These are phyloP conservation scores for Coemansia sp. DNA, from an alignment of 192 early-diverging fungal species.

Conservation along the genomic window DNA sequence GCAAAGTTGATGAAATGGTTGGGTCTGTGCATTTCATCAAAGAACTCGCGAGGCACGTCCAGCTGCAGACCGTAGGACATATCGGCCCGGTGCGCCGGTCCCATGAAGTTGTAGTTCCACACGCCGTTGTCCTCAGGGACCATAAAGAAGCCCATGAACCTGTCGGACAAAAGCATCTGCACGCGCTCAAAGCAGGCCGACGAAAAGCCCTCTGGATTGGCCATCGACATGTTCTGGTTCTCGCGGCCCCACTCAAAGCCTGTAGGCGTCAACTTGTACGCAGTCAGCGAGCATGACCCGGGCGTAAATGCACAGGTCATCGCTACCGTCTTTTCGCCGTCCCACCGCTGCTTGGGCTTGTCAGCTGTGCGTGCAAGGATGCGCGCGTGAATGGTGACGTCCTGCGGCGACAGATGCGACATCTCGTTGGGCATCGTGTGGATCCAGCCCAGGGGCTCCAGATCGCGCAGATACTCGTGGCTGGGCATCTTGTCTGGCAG, in stretches of 20 bases:
- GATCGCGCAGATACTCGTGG: slow-evolving; percentile 86
- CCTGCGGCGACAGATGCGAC: slow-evolving; percentile 81
- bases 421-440: slow-evolving; percentile 96
- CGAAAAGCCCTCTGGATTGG: slow-evolving; percentile 82
- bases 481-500: slow-evolving; percentile 85
- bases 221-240: slow-evolving; percentile 82
- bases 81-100: slow-evolving; percentile 83
- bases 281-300: slow-evolving; percentile 93
- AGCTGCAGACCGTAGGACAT: slow-evolving; percentile 91
- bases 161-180: slow-evolving; percentile 93
- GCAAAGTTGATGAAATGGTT: slow-evolving; percentile 95
- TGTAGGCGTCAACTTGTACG: slow-evolving; percentile 92
- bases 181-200: slow-evolving; percentile 93
- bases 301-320: slow-evolving; percentile 98
- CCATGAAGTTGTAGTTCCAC: slow-evolving; percentile 99
- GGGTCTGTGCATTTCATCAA: slow-evolving; percentile 93
- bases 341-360: slow-evolving; percentile 73
- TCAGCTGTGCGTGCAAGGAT: slow-evolving; percentile 79
- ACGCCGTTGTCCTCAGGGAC: slow-evolving; percentile 88
- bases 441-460: slow-evolving; percentile 97
- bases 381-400: slow-evolving; percentile 87
- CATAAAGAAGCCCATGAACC: slow-evolving; percentile 98
- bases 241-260: slow-evolving; percentile 97
- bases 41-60: slow-evolving; percentile 95
- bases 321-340: slow-evolving; percentile 90